Evolutionary conservation across 2,329 filamentous ascomycete genomes (phyloP).

Genomic region (Hirsutella minnesotensis): DNA sequence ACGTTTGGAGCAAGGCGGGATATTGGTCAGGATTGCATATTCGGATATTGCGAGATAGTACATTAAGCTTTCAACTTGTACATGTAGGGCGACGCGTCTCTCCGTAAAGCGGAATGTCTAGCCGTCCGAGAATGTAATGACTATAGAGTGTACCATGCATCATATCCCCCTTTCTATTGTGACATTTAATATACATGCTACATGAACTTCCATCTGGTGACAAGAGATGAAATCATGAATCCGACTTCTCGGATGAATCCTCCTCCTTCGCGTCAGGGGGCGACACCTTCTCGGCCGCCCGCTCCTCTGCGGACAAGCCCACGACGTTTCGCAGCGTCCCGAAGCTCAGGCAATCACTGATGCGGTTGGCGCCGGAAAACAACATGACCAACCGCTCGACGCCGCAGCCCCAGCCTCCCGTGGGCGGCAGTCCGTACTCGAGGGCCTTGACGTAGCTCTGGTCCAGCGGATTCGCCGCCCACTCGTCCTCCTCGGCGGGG

Average conservation of each 20-base stretch:
- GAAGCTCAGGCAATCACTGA: slow-evolving; percentile 80
- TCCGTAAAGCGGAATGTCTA: no score
- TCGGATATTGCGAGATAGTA: no score
- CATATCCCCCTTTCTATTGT: no score
- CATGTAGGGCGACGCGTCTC: no score
- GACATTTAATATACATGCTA: no score
- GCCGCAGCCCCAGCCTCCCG: slow-evolving; percentile 92
- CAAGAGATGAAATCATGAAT: no score
- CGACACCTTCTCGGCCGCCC: slow-evolving; percentile 10
- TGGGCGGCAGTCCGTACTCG: slow-evolving; percentile 86
- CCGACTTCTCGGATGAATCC: neutral
- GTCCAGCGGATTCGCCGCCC: slow-evolving; percentile 42
- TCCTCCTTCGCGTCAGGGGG: neutral
- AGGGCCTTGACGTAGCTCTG: slow-evolving; percentile 76
- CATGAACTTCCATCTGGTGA: no score
- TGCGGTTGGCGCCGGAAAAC: slow-evolving; percentile 65
- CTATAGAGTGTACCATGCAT: no score
- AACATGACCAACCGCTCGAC: slow-evolving; percentile 88
- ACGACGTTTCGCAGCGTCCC: slow-evolving; percentile 67
- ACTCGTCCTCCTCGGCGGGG: slow-evolving; percentile 25
- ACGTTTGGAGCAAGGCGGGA: no score
- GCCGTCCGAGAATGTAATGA: no score
- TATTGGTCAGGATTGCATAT: no score
- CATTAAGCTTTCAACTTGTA: no score
- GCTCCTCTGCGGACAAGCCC: slow-evolving; percentile 29